phyloP scores from a whole-genome alignment of 2,329 filamentous ascomycete genomes.

The Sporothrix variecibatus region DNA sequence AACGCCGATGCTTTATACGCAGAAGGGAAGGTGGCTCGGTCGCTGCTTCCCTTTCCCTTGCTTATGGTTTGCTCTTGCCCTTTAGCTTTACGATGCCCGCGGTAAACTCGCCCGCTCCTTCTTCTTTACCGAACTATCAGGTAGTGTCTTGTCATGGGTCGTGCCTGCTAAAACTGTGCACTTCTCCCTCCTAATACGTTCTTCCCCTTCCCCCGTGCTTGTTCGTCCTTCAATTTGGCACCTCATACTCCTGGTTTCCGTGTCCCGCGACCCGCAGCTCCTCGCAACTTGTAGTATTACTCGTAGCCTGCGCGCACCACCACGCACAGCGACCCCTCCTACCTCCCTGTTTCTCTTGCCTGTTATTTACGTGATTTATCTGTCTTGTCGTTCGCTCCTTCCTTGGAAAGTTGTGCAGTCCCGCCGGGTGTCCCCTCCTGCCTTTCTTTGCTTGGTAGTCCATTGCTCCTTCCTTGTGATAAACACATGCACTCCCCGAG shows the following conservation, averaged over 20 bases:
- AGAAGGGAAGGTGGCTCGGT: not conserved
- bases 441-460: not conserved
- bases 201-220: not conserved
- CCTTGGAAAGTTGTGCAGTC: not conserved
- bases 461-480: constrained; percentile 11
- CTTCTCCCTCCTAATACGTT: not conserved
- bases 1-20: not conserved
- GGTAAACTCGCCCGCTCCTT: constrained; percentile 4
- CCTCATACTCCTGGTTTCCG: constrained; percentile 23
- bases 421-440: not conserved
- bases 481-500: constrained; percentile 2
- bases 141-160: not conserved
- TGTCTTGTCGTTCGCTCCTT: constrained; percentile 13
- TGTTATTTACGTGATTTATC: not conserved
- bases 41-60: not conserved
- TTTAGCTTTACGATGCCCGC: not conserved
- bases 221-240: constrained; percentile 17
- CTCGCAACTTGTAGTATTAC: not conserved
- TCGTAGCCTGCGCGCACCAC: constrained; percentile 13
- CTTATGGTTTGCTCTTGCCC: not conserved
- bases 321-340: constrained; percentile 21
- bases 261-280: constrained; percentile 24
- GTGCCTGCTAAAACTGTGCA: not conserved
- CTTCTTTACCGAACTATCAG: not conserved
- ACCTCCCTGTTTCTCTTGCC: not conserved